A percentile compares a stretch with the other conserved stretches of the same genome.
These are phyloP conservation scores for Nicotiana noctiflora DNA, from an alignment of 257 asterid genomes.

Conservation along the genomic window DNA sequence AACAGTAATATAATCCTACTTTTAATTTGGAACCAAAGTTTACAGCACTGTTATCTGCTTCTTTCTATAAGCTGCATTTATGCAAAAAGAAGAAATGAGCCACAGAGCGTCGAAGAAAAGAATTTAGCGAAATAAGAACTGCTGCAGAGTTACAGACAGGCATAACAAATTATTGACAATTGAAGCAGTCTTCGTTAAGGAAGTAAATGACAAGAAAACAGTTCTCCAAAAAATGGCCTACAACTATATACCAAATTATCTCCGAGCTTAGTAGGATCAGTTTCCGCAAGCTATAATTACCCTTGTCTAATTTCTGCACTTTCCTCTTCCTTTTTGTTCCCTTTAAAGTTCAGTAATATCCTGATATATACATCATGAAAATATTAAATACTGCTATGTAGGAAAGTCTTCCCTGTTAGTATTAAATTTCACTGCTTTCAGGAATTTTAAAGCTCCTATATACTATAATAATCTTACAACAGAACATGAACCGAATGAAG, in stretches of 20 bases:
- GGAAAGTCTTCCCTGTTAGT: not conserved
- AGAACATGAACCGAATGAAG: not conserved
- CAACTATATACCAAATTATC: not conserved
- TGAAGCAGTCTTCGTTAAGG: not conserved
- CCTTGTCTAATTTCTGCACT: not conserved
- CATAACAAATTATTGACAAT: not conserved
- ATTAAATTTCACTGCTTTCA: not conserved
- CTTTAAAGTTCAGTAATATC: not conserved
- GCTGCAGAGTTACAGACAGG: not conserved
- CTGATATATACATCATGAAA: too few species aligned
- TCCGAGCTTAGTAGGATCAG: not conserved
- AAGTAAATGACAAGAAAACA: not conserved
- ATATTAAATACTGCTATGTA: not conserved
- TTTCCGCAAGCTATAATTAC: not conserved
- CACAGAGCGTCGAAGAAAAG: not conserved
- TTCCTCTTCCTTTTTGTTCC: not conserved
- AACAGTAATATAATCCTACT: not conserved
- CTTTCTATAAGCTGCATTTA: not conserved
- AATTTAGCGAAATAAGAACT: not conserved
- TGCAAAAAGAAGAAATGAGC: not conserved
- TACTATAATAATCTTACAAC: not conserved
- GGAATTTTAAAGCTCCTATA: not conserved
- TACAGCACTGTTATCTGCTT: not conserved
- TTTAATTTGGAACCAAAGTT: not conserved
- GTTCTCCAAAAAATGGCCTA: not conserved